Base-by-base conservation (phyloP, 768 basidiomycete genomes). In the Suillus fuscotomentosus region DNA sequence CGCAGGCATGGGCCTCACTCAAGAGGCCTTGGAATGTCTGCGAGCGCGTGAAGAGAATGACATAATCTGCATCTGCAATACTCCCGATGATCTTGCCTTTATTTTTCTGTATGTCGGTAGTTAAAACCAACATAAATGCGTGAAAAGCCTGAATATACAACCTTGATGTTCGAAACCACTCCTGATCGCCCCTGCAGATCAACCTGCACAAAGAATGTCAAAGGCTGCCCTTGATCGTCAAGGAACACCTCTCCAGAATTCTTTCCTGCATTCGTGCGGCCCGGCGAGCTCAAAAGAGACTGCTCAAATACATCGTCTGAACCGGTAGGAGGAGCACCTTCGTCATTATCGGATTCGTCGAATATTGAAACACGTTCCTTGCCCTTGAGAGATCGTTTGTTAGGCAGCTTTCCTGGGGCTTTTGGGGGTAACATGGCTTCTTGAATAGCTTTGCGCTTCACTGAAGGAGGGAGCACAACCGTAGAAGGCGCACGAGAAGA, bases 171-270 rank as follows among this genome's bases (percentile, higher is more conserved):
- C 53, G 77, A 77, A 27, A 88, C 81, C 34, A 88, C 70, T 0
- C 77, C 73, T 17, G 78, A 75, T 27, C 90, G 81, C 59, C 84
- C 83, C 51, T 81, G 80, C 1, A 88, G 77, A 67, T 88, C 88
- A n/a, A 91, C 78, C 70, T 90, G 88, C 42, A 91, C 86, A 67
- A 85, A 90, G 67, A 91, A 90, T 14, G 76, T 72, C 54, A 87
- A 69, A 0, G 82, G 76, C 60, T 75, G 69, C 3, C 85, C 88
- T 41, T 76, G 70, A 27, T 73, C 71, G 0, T 75, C 74, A 27
- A 70, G 73, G 63, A 90, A 89, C 27, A 89, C 70, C 51, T 77
- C 75, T 31, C 71, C 71, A 22, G 53, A 63, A 66, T 62, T 69
- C 57, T 67, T 73, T 41, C 11, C 67, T 38, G 63, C 65, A 51